Percentiles rank a stretch among this genome's conserved stretches.
phyloP scores from a whole-genome alignment of 139 green algal species.

The Desmodesmus armatus region DNA sequence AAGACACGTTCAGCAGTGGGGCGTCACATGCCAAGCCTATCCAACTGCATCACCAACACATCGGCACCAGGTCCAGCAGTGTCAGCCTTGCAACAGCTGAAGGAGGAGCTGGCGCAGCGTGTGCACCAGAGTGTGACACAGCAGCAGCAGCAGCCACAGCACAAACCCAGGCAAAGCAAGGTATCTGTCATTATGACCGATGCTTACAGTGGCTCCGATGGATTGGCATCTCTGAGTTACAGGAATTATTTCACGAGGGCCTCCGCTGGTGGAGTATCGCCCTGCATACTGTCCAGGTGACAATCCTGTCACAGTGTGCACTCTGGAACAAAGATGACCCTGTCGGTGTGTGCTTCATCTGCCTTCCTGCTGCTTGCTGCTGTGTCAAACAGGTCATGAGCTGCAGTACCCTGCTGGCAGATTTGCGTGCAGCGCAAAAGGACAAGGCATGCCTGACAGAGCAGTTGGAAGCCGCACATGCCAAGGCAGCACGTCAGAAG shows the following conservation, averaged over 20 bases:
- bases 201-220: too few species aligned
- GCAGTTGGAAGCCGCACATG: slow-evolving; percentile 10
- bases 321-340: too few species aligned
- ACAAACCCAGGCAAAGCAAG: too few species aligned
- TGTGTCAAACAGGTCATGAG: not conserved
- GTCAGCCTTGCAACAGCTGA: slow-evolving; percentile 28
- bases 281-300: too few species aligned
- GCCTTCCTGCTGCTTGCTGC: not conserved
- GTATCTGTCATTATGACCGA: too few species aligned
- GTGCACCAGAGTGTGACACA: too few species aligned
- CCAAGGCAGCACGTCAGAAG: not conserved
- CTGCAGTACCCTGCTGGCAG: slow-evolving; percentile 3
- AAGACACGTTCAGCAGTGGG: not conserved
- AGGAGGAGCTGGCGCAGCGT: slow-evolving; percentile 7
- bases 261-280: too few species aligned
- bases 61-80: not conserved
- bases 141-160: too few species aligned
- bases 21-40: not conserved
- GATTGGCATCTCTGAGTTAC: too few species aligned
- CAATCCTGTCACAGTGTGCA: too few species aligned
- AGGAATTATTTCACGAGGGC: too few species aligned
- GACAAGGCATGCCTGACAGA: not conserved
- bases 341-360: too few species aligned
- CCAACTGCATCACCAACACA: not conserved
- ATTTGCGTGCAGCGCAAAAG: slow-evolving; percentile 16